These are phyloP conservation scores for Stachybotrys echinatus DNA, from an alignment of 2,329 filamentous ascomycete species.

Conservation along the genomic window DNA sequence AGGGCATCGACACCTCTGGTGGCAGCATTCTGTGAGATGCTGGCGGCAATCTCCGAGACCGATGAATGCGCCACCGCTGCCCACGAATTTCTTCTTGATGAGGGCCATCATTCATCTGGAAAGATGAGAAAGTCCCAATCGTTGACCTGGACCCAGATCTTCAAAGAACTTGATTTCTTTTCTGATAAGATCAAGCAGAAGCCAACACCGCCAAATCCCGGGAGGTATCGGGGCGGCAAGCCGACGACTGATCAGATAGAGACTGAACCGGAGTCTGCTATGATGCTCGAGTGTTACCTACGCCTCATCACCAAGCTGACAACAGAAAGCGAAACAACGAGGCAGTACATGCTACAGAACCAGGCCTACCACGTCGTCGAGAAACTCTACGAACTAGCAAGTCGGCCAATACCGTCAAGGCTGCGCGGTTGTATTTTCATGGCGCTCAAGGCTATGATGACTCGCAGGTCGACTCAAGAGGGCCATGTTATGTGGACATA, in stretches of 20 bases:
- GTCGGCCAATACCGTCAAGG: conserved; percentile 68
- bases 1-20: conserved; percentile 93
- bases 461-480: conserved; percentile 62
- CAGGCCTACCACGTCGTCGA: conserved; percentile 64
- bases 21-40: conserved; percentile 93
- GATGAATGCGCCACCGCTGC: conserved; percentile 77
- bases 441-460: conserved; percentile 69
- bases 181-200: conserved; percentile 72
- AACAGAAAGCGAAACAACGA: conserved; percentile 64
- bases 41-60: conserved; percentile 80
- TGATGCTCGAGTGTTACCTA: conserved; percentile 94
- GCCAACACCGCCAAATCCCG: conserved; percentile 38
- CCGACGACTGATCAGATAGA: conserved; percentile 64
- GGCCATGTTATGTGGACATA: conserved; percentile 73
- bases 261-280: conserved; percentile 82
- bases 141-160: conserved; percentile 89
- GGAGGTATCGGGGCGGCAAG: conserved; percentile 52
- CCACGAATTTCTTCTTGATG: conserved; percentile 85
- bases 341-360: conserved; percentile 66
- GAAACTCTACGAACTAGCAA: conserved; percentile 73
- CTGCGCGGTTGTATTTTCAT: conserved; percentile 81
- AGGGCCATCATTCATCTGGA: conserved; percentile 65
- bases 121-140: conserved; percentile 80
- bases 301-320: conserved; percentile 80
- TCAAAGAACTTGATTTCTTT: conserved; percentile 84